phyloP scores from a whole-genome alignment of 495 filamentous ascomycete genomes.

The Lasiosphaeria miniovina region DNA sequence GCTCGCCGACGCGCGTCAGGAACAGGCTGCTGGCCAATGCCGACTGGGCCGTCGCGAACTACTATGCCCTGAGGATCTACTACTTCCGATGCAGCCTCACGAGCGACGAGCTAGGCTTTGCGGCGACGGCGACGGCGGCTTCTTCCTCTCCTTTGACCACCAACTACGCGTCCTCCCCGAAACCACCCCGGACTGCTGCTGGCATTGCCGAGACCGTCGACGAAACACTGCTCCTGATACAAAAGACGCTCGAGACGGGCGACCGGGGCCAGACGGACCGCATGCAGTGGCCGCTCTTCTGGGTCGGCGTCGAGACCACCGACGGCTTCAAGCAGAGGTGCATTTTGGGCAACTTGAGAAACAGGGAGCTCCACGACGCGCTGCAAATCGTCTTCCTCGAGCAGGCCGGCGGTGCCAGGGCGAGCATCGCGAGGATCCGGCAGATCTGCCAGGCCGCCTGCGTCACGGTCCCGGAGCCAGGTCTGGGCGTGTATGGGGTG shows the following conservation, averaged over 20 bases:
- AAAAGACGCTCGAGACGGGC: constrained; percentile 38
- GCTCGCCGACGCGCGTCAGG: constrained; percentile 35
- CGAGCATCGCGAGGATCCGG: constrained; percentile 18
- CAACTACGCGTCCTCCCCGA: too few species aligned
- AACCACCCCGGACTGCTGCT: constrained; percentile 9
- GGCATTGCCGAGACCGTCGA: constrained; percentile 21
- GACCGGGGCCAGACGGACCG: constrained; percentile 36
- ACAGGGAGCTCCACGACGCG: constrained; percentile 22
- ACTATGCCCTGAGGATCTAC: constrained; percentile 43
- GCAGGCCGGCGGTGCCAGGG: constrained; percentile 8
- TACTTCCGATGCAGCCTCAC: constrained; percentile 37
- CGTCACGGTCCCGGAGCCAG: background rate
- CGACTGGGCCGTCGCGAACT: constrained; percentile 46
- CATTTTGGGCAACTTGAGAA: constrained; percentile 37
- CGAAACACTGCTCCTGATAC: constrained; percentile 38
- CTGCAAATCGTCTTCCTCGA: constrained; percentile 11
- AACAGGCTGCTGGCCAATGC: constrained; percentile 45
- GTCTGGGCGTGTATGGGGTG: background rate
- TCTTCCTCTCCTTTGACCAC: too few species aligned
- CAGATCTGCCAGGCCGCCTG: constrained; percentile 16
- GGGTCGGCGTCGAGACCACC: constrained; percentile 44
- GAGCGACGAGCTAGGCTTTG: background rate
- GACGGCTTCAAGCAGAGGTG: constrained; percentile 39
- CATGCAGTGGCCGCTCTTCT: constrained; percentile 47
- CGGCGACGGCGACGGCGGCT: constrained; percentile 15